These are phyloP conservation scores for Yamadazyma kanchanaburiensis DNA, from an alignment of 1,139 yeast species.

Conservation along the genomic window DNA sequence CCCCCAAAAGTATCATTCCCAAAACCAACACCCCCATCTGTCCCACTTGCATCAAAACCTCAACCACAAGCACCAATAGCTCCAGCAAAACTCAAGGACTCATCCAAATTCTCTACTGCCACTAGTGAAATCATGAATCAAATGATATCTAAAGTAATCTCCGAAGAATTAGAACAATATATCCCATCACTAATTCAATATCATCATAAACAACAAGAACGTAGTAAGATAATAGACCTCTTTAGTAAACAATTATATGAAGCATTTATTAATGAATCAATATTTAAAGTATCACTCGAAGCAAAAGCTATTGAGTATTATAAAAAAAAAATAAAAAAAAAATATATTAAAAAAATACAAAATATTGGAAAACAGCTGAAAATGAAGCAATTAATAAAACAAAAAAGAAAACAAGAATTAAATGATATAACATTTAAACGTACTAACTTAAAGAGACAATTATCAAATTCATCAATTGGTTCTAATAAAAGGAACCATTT, in stretches of 20 bases:
- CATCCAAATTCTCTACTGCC: background rate
- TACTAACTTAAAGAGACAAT: constrained; percentile 22
- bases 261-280: constrained; percentile 59
- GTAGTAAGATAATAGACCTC: constrained; percentile 27
- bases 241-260: constrained; percentile 48
- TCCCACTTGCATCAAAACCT: background rate
- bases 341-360: constrained; percentile 21
- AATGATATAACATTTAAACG: constrained; percentile 27
- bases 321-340: constrained; percentile 20
- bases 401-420: constrained; percentile 43
- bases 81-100: background rate
- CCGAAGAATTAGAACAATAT: constrained; percentile 23
- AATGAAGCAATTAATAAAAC: constrained; percentile 19
- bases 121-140: constrained; percentile 13
- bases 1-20: background rate
- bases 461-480: constrained; percentile 15
- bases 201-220: constrained; percentile 20
- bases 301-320: constrained; percentile 36
- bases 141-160: constrained; percentile 28
- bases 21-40: background rate
- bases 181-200: constrained; percentile 22
- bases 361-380: constrained; percentile 22
- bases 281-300: constrained; percentile 40
- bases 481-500: constrained; percentile 13
- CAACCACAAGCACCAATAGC: background rate